Percentiles rank a stretch among this genome's conserved stretches.
Evolutionary conservation across 108 stramenopile genomes (phyloP).

Genomic region (Skeletonema costatum): DNA sequence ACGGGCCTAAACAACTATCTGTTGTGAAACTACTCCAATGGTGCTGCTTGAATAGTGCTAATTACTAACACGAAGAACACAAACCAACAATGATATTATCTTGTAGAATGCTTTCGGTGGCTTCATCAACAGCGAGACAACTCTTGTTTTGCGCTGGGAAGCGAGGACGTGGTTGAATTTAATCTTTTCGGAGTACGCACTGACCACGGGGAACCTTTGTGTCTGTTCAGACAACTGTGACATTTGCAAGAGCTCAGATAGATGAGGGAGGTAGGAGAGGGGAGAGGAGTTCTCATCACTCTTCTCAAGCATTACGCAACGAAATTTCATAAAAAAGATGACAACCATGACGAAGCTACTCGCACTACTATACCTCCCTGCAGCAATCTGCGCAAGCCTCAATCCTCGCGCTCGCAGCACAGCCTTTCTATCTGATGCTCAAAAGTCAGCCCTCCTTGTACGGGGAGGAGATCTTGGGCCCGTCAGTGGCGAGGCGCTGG

Average conservation of each 20-base stretch:
- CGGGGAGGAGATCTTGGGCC: conserved; percentile 29
- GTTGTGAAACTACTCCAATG: background rate
- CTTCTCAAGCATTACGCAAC: too few species aligned
- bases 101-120: background rate
- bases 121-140: background rate
- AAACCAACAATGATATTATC: background rate
- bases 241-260: background rate
- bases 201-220: background rate
- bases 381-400: background rate
- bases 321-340: background rate
- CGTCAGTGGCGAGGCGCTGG: conserved; percentile 7
- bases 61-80: background rate
- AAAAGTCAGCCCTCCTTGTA: background rate
- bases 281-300: background rate
- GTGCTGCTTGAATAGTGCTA: background rate
- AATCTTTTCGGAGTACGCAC: background rate
- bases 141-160: background rate
- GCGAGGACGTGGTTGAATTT: background rate
- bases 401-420: background rate
- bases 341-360: background rate
- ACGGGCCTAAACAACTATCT: background rate
- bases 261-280: background rate
- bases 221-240: background rate
- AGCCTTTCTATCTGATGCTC: background rate
- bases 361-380: background rate